Base-by-base conservation (phyloP, 805 yeast genomes). In the Lachancea lanzarotensis region DNA sequence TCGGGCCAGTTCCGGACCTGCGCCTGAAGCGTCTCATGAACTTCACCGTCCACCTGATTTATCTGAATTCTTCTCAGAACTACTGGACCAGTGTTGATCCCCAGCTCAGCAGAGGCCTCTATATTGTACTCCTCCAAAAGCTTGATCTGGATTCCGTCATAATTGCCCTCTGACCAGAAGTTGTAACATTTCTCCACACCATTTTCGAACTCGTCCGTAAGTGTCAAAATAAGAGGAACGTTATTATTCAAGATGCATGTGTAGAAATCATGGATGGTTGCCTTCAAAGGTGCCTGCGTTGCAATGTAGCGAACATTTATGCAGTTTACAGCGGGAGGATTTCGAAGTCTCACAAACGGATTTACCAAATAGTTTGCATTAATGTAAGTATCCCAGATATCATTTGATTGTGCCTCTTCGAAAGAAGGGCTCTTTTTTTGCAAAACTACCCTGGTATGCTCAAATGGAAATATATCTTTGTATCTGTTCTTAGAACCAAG, bases 1-100 rank as follows among this genome's bases (percentile, higher is more conserved):
- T 91, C 98, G 1, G 82, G 81, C 98, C 98, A 91, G 20, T 80
- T 72, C 35, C 76, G 66, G 45, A 85, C 71, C 46, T 88, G 95
- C n/a, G 87, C 57, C 61, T 91, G 98, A 13, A 82, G 57, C 13
- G 85, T 75, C 32, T 71, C 71, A 50, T 75, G 80, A 2, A 48
- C 45, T 6, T 42, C 45, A 27, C 49, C 49, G 19, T 48, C 51
- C 22, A 64, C 63, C 43, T 72, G 61, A 7, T 56, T 52, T n/a
- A 81, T 54, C 20, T 56, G 55, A 41, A 84, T 67, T 45, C 73
- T 59, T 50, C 66, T 55, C 6, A 60, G 32, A 18, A 45, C 35
- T n/a, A 57, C 51, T 16, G 48, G 57, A 17, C 50, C 47, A 3
- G 52, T 47, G 3, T 56, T 61, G 7, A 35, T 15, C 39, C 26